Evolutionary conservation across 202 grass and related monocot genomes (phyloP).

Genomic region (Panicum hallii): DNA sequence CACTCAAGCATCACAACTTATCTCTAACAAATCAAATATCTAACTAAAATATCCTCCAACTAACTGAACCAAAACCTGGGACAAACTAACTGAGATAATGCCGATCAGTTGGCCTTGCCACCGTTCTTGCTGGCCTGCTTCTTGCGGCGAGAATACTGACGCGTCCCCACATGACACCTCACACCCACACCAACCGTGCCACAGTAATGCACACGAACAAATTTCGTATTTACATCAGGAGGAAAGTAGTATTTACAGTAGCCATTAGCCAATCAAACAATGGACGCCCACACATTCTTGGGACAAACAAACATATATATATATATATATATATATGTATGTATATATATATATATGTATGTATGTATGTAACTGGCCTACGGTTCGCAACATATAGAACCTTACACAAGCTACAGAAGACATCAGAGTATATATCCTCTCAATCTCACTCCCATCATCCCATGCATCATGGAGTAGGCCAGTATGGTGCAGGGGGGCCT

Average conservation of each 20-base stretch:
- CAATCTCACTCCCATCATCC: not conserved
- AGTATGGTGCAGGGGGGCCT: not conserved
- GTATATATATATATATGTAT: too few species aligned
- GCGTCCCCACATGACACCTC: too few species aligned
- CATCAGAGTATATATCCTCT: not conserved
- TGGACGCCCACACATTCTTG: not conserved
- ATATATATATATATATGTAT: too few species aligned
- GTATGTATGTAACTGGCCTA: not conserved
- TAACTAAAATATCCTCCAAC: too few species aligned
- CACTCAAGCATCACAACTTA: too few species aligned
- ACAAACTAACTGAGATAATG: too few species aligned
- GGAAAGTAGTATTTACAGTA: not conserved
- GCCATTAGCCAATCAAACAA: not conserved
- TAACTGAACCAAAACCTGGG: too few species aligned
- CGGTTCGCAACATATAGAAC: not conserved
- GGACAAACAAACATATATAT: constrained; percentile 19
- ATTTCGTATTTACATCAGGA: constrained; percentile 17
- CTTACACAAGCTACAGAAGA: constrained; percentile 24
- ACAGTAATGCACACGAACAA: not conserved
- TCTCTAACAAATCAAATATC: too few species aligned
- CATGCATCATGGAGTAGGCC: constrained; percentile 7
- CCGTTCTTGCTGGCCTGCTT: too few species aligned
- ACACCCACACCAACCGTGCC: not conserved
- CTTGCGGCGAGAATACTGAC: too few species aligned
- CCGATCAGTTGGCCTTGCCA: too few species aligned